Evolutionary conservation across 1,284 basidiomycete species (phyloP).

Genomic region (Apiotrichum gamsii): DNA sequence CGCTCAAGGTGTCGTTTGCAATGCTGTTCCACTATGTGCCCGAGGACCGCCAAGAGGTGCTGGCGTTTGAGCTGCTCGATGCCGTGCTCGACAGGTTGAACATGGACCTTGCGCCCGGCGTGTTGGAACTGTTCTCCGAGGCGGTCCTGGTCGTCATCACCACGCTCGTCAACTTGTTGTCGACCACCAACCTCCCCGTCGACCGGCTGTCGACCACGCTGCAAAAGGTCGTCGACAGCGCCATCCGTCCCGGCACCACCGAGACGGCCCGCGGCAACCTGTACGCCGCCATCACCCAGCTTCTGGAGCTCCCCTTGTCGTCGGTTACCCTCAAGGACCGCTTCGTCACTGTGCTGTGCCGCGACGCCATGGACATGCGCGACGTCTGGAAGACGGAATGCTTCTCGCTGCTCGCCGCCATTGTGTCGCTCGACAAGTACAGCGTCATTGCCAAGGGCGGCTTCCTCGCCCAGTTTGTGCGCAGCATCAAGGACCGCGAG

Average conservation of each 20-base stretch:
- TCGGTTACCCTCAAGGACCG: slow-evolving; percentile 59
- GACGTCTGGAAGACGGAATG: slow-evolving; percentile 90
- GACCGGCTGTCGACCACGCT: slow-evolving; percentile 73
- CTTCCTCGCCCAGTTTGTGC: slow-evolving; percentile 74
- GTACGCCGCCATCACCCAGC: slow-evolving; percentile 86
- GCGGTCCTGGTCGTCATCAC: slow-evolving; percentile 74
- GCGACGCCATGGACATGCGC: slow-evolving; percentile 87
- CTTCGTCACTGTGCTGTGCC: slow-evolving; percentile 67
- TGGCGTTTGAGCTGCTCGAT: slow-evolving; percentile 80
- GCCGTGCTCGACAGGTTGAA: slow-evolving; percentile 53
- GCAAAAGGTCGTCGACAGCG: slow-evolving; percentile 68
- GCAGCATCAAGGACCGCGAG: slow-evolving; percentile 77
- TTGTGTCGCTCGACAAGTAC: slow-evolving; percentile 53
- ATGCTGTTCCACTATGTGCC: slow-evolving; percentile 72
- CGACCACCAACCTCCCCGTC: slow-evolving; percentile 59
- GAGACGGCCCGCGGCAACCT: slow-evolving; percentile 92
- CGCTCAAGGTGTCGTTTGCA: slow-evolving; percentile 73
- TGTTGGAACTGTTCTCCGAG: slow-evolving; percentile 74
- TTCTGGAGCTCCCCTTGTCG: slow-evolving; percentile 65
- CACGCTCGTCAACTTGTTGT: slow-evolving; percentile 66
- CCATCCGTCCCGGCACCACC: slow-evolving; percentile 69
- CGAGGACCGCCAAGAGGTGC: slow-evolving; percentile 70
- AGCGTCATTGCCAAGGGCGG: slow-evolving; percentile 66
- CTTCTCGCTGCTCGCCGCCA: slow-evolving; percentile 54
- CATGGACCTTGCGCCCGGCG: slow-evolving; percentile 59